These are phyloP conservation scores for Cyamopsis tetragonoloba DNA, from an alignment of 306 rosid species.

Conservation along the genomic window DNA sequence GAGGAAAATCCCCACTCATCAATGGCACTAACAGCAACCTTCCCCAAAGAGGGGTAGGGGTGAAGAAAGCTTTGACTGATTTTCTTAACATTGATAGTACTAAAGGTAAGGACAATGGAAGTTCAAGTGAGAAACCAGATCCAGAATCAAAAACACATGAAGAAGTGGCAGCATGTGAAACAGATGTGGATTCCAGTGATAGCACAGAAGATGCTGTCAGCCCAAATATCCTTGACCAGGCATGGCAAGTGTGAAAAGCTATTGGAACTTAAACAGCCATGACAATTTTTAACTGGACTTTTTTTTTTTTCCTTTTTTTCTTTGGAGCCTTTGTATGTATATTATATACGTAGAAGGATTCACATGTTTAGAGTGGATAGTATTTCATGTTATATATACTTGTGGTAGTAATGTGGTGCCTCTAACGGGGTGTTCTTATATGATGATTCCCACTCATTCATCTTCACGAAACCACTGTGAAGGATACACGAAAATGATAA, in stretches of 20 bases:
- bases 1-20: slow-evolving; percentile 52
- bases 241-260: slow-evolving; percentile 26
- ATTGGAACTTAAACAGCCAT: not conserved
- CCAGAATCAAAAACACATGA: slow-evolving; percentile 23
- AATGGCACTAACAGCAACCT: slow-evolving; percentile 33
- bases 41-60: slow-evolving; percentile 55
- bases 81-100: slow-evolving; percentile 64
- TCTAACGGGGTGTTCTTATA: not conserved
- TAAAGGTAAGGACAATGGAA: slow-evolving; percentile 33
- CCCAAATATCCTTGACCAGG: slow-evolving; percentile 23
- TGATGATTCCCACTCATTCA: not conserved
- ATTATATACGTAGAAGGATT: slow-evolving; percentile 20
- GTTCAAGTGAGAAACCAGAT: slow-evolving; percentile 34
- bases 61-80: slow-evolving; percentile 74
- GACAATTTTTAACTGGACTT: not conserved
- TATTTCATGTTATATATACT: not conserved
- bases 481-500: not conserved
- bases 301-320: not conserved
- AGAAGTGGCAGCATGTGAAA: slow-evolving; percentile 37
- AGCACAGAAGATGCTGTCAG: slow-evolving; percentile 27
- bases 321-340: slow-evolving; percentile 16
- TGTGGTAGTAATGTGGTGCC: not conserved
- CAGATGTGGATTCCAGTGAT: slow-evolving; percentile 34
- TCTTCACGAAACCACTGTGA: not conserved
- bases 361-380: slow-evolving; percentile 26